phyloP scores from a whole-genome alignment of 768 basidiomycete genomes.

The Mycena venus region DNA sequence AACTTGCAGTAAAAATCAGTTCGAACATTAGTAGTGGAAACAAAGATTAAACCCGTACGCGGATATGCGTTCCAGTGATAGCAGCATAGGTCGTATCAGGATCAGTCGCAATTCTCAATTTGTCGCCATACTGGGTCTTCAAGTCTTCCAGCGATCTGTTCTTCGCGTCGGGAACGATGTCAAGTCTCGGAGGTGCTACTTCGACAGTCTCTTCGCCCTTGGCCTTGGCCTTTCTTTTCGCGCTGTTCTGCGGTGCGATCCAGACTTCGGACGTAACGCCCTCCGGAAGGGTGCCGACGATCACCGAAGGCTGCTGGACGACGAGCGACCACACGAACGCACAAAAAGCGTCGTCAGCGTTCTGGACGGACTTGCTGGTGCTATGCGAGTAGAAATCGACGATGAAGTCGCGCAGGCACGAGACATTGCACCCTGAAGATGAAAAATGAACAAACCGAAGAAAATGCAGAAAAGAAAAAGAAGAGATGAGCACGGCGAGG shows the following conservation, averaged over 20 bases:
- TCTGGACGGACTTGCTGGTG: conserved; percentile 60
- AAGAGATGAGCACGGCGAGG: conserved; percentile 26
- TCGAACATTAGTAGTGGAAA: conserved; percentile 16
- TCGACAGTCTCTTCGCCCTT: conserved; percentile 65
- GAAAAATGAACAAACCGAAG: conserved; percentile 27
- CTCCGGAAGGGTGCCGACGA: conserved; percentile 78
- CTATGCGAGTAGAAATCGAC: conserved; percentile 70
- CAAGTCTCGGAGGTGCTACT: conserved; percentile 59
- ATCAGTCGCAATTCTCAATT: conserved; percentile 81
- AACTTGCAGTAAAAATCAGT: conserved; percentile 59
- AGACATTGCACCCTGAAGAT: conserved; percentile 75
- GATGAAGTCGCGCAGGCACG: conserved; percentile 81
- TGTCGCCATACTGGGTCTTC: conserved; percentile 67
- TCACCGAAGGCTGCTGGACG: conserved; percentile 79
- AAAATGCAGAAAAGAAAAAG: conserved; percentile 26
- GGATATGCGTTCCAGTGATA: conserved; percentile 87
- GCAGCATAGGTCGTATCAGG: conserved; percentile 81
- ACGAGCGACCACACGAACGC: conserved; percentile 88
- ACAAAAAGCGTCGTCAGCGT: conserved; percentile 80
- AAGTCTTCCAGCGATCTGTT: conserved; percentile 70
- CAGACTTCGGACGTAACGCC: conserved; percentile 76
- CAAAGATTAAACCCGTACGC: too few species aligned
- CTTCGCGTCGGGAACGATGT: conserved; percentile 68
- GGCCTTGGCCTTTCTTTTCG: conserved; percentile 72
- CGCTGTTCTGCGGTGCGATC: conserved; percentile 82